These are phyloP conservation scores for Benincasa hispida DNA, from an alignment of 306 rosid species.

Conservation along the genomic window DNA sequence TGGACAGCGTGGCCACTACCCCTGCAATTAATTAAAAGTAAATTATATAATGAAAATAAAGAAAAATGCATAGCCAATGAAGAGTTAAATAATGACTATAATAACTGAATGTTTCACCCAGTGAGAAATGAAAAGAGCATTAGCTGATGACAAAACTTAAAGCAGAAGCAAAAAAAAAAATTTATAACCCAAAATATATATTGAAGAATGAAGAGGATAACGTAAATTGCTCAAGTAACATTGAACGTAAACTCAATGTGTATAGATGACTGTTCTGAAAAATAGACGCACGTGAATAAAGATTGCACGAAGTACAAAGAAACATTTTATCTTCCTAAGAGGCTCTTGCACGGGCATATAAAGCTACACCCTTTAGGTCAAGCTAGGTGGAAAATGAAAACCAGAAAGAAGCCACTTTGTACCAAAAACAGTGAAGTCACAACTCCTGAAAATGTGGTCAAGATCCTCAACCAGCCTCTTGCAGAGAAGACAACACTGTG, in stretches of 20 bases:
- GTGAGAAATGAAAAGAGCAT: neutral
- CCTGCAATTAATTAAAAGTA: conserved; percentile 31
- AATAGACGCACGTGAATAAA: neutral
- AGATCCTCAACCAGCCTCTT: neutral
- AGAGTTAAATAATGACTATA: neutral
- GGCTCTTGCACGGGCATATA: too few species aligned
- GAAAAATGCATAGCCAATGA: neutral
- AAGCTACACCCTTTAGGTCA: neutral
- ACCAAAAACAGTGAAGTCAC: neutral
- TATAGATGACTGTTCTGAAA: neutral
- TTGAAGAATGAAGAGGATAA: neutral
- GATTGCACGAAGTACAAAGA: neutral
- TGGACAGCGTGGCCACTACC: conserved; percentile 78
- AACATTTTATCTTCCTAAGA: neutral
- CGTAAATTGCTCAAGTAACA: neutral
- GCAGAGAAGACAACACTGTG: neutral
- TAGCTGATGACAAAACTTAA: neutral
- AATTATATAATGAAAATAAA: neutral
- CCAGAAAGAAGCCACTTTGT: neutral
- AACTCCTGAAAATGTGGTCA: neutral
- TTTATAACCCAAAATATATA: too few species aligned
- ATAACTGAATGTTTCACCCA: neutral
- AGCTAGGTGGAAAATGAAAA: neutral
- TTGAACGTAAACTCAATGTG: neutral
- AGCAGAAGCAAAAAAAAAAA: neutral